phyloP scores from a whole-genome alignment of 768 basidiomycete species.

The Nevesoporus exiguus region DNA sequence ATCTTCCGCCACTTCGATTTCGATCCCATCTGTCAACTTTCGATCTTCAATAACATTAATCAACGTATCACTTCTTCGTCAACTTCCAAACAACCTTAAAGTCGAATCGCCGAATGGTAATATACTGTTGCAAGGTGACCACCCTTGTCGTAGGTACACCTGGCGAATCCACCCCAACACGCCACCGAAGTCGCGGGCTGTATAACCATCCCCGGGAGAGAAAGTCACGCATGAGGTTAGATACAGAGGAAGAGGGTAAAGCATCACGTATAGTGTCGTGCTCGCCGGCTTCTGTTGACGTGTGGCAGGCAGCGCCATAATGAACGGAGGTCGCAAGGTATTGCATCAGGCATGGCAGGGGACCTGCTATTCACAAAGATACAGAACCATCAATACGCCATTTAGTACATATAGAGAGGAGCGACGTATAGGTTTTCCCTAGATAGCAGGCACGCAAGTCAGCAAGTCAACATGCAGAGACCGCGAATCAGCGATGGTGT shows the following conservation, averaged over 20 bases:
- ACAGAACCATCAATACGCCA: conserved; percentile 25
- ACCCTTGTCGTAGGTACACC: conserved; percentile 9
- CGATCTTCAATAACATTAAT: conserved; percentile 16
- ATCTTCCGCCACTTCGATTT: conserved; percentile 19
- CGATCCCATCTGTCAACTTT: conserved; percentile 18
- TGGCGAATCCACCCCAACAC: conserved; percentile 14
- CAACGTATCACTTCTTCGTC: conserved; percentile 16
- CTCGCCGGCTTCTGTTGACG: conserved; percentile 13
- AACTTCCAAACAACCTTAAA: conserved; percentile 18
- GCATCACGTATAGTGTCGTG: conserved; percentile 24
- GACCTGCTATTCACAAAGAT: conserved; percentile 26
- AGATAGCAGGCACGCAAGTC: conserved; percentile 4
- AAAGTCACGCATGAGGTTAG: conserved; percentile 21
- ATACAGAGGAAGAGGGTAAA: conserved; percentile 20
- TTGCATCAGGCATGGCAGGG: conserved; percentile 12
- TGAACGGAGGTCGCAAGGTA: conserved; percentile 8
- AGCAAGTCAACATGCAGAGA: conserved; percentile 4
- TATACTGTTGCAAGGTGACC: conserved; percentile 9
- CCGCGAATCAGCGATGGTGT: not conserved
- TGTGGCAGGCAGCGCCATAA: conserved; percentile 11
- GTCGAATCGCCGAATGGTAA: conserved; percentile 13
- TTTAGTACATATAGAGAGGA: conserved; percentile 23
- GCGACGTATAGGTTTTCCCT: conserved; percentile 18
- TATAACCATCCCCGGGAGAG: conserved; percentile 14
- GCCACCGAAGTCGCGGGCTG: conserved; percentile 18